Conservation (phyloP, 1,139 yeast genomes). For the Sugiyamaella xylanicola region DNA sequence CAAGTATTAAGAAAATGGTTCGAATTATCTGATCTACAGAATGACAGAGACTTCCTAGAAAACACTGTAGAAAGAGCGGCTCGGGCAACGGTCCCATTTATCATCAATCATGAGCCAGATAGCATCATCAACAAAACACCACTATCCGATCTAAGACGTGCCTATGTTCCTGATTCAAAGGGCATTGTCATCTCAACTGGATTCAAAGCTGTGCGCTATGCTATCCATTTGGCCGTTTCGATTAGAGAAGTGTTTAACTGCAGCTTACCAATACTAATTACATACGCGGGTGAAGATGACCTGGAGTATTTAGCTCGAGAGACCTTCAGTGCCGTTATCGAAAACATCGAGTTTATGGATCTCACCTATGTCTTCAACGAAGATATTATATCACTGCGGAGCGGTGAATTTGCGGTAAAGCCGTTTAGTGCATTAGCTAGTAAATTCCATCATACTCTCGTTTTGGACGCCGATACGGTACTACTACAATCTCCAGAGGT, state of each 20-base stretch:
- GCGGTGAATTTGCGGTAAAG: constrained; percentile 18
- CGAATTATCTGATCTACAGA: neutral
- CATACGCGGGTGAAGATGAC: constrained; percentile 16
- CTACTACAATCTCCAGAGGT: constrained; percentile 17
- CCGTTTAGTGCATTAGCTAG: constrained; percentile 14
- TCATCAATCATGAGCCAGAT: neutral
- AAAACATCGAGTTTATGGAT: constrained; percentile 7
- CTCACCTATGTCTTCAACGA: constrained; percentile 7
- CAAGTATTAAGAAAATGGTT: constrained; percentile 13
- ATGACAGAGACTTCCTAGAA: constrained; percentile 4
- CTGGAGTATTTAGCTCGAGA: constrained; percentile 12
- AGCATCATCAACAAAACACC: constrained; percentile 4
- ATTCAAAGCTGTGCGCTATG: neutral
- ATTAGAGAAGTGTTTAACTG: constrained; percentile 13
- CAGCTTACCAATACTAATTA: constrained; percentile 13
- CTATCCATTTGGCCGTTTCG: constrained; percentile 6
- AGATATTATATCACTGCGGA: constrained; percentile 1
- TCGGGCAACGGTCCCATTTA: constrained; percentile 9
- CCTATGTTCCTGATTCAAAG: constrained; percentile 14
- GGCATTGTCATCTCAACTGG: constrained; percentile 13
- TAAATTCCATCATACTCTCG: constrained; percentile 4
- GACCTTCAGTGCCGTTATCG: neutral
- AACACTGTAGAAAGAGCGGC: constrained; percentile 12
- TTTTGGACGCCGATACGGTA: constrained; percentile 18
- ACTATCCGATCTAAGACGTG: constrained; percentile 3